Conservation (phyloP, 768 basidiomycete species). For the Russula lepida region DNA sequence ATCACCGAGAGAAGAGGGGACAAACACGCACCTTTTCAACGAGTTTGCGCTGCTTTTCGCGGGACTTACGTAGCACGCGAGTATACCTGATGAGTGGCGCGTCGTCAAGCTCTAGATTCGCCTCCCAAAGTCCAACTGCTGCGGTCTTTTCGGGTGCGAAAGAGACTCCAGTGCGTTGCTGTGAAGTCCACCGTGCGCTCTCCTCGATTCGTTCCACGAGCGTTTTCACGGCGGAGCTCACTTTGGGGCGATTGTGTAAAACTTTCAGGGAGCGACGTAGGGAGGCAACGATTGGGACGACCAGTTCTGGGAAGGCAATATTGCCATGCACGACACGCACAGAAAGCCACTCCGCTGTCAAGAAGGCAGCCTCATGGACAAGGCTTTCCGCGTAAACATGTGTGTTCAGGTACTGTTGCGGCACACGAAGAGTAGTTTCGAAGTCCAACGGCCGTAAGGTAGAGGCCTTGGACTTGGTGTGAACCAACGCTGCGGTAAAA, state of each 20-base stretch:
- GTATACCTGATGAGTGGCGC: conserved; percentile 78
- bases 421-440: conserved; percentile 77
- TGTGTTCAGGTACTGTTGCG: conserved; percentile 83
- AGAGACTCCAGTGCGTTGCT: conserved; percentile 53
- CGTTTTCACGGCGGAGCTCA: conserved; percentile 55
- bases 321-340: conserved; percentile 64
- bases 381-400: conserved; percentile 77
- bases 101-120: conserved; percentile 47
- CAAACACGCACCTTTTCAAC: conserved; percentile 69
- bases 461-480: conserved; percentile 69
- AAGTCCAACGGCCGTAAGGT: conserved; percentile 86
- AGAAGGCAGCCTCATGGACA: conserved; percentile 70
- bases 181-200: conserved; percentile 70
- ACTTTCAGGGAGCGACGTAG: conserved; percentile 70
- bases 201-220: conserved; percentile 86
- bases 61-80: conserved; percentile 69
- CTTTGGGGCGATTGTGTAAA: conserved; percentile 44
- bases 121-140: conserved; percentile 72
- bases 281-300: conserved; percentile 65
- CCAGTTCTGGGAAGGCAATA: conserved; percentile 90
- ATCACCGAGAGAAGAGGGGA: neutral
- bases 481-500: conserved; percentile 62
- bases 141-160: conserved; percentile 68
- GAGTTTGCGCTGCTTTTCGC: conserved; percentile 63
- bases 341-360: conserved; percentile 77